Percentiles rank a stretch among this genome's conserved stretches.
Evolutionary conservation across 2,329 filamentous ascomycete species (phyloP).

Genomic region (Aspergillus ochraceus): DNA sequence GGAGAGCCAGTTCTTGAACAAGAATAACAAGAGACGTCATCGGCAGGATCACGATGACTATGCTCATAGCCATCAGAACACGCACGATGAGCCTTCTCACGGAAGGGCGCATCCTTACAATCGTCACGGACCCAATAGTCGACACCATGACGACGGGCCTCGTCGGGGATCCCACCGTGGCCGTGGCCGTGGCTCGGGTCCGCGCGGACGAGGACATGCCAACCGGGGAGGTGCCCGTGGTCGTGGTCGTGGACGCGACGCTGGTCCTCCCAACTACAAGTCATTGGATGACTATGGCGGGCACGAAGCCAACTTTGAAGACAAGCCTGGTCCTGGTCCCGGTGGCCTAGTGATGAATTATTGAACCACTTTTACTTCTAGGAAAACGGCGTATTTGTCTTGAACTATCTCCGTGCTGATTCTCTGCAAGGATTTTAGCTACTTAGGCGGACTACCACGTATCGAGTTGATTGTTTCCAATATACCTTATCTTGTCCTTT

Average conservation of each 20-base stretch:
- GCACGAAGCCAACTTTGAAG: conserved; percentile 28
- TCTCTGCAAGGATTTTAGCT: background rate
- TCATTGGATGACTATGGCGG: conserved; percentile 63
- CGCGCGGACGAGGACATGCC: conserved; percentile 38
- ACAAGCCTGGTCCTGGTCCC: conserved; percentile 25
- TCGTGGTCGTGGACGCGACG: conserved; percentile 51
- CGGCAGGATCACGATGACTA: conserved; percentile 58
- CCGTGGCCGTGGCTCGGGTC: conserved; percentile 40
- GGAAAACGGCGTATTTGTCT: background rate
- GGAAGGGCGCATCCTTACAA: conserved; percentile 27
- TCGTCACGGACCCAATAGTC: conserved; percentile 29
- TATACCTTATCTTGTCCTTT: background rate
- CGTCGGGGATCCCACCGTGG: conserved; percentile 33
- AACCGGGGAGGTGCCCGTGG: conserved; percentile 44
- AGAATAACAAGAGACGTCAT: conserved; percentile 55
- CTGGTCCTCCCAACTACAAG: conserved; percentile 58
- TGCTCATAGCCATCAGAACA: conserved; percentile 37
- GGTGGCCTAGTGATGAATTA: conserved; percentile 43
- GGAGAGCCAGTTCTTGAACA: conserved; percentile 63
- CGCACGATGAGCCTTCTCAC: conserved; percentile 24
- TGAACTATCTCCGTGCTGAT: background rate
- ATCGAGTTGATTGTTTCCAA: background rate
- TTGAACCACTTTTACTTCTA: conserved; percentile 15
- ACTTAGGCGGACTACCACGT: background rate
- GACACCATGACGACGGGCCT: conserved; percentile 45